Conservation (phyloP, 192 early-diverging fungal genomes). For the Coemansia sp. region DNA sequence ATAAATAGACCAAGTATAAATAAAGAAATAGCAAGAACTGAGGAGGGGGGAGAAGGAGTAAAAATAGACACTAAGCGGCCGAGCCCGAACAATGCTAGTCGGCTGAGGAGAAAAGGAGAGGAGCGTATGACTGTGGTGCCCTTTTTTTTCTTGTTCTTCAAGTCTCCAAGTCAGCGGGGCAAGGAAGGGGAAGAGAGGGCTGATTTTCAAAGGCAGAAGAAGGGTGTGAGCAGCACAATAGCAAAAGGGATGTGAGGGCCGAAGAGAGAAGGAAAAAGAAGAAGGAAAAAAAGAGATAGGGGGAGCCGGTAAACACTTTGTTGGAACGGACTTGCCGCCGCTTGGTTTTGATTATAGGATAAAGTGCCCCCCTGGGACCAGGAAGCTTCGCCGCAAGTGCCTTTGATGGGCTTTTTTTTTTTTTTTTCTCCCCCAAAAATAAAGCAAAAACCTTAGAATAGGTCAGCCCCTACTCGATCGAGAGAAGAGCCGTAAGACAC, state of each 20-base stretch:
- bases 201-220: conserved; percentile 6
- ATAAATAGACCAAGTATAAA: conserved; percentile 32
- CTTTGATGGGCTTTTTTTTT: background rate
- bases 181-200: background rate
- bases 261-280: background rate
- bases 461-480: background rate
- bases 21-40: conserved; percentile 19
- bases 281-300: too few relatives aligned
- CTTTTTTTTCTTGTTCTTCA: background rate
- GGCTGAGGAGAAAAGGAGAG: background rate
- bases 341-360: conserved; percentile 10
- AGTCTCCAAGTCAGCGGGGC: background rate
- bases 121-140: conserved; percentile 4
- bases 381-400: background rate
- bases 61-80: conserved; percentile 7
- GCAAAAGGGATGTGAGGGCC: background rate
- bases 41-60: conserved; percentile 2
- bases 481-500: background rate
- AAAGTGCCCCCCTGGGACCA: background rate
- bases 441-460: background rate
- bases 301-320: background rate
- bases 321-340: background rate
- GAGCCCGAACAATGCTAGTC: conserved; percentile 17
- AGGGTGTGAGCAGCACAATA: conserved; percentile 2
- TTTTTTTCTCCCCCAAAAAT: conserved; percentile 3